Percentiles rank a stretch among this genome's conserved stretches.
phyloP scores from a whole-genome alignment of 2,329 filamentous ascomycete genomes.

The Aspergillus sclerotialis region DNA sequence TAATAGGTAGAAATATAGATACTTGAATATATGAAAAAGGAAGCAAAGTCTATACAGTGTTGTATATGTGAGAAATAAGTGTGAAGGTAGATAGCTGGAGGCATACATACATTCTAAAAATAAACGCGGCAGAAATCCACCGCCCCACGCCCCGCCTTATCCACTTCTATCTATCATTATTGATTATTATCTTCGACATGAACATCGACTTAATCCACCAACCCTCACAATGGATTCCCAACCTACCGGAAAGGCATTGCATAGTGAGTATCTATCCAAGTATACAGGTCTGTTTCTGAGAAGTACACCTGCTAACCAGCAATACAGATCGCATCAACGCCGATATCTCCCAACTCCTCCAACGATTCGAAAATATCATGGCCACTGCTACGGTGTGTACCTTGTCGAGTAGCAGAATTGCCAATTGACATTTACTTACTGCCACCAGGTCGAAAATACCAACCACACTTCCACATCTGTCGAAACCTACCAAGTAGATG shows the following conservation, averaged over 20 bases:
- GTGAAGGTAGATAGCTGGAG: too few relatives aligned
- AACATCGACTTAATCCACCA: too few relatives aligned
- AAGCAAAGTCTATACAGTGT: too few relatives aligned
- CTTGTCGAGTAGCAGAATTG: background rate
- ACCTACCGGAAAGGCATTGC: conserved; percentile 20
- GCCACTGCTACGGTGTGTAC: conserved; percentile 43
- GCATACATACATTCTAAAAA: too few relatives aligned
- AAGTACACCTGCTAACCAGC: background rate
- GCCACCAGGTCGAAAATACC: conserved; percentile 39
- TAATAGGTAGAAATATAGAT: too few relatives aligned
- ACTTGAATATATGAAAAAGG: too few relatives aligned
- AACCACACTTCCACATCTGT: conserved; percentile 52
- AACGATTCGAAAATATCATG: conserved; percentile 51
- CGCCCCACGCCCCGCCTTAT: too few relatives aligned
- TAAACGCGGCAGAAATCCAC: too few relatives aligned
- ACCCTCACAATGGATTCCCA: conserved; percentile 31
- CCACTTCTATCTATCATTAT: too few relatives aligned
- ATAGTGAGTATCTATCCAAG: conserved; percentile 14
- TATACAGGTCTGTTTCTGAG: too few relatives aligned
- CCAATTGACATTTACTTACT: conserved; percentile 1
- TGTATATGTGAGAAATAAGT: too few relatives aligned
- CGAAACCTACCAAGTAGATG: conserved; percentile 51
- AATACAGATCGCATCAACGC: conserved; percentile 38
- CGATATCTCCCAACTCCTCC: conserved; percentile 41
- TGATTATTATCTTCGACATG: too few relatives aligned